Conservation (phyloP, 192 early-diverging fungal genomes). For the Globomyces pollinis-pini region DNA sequence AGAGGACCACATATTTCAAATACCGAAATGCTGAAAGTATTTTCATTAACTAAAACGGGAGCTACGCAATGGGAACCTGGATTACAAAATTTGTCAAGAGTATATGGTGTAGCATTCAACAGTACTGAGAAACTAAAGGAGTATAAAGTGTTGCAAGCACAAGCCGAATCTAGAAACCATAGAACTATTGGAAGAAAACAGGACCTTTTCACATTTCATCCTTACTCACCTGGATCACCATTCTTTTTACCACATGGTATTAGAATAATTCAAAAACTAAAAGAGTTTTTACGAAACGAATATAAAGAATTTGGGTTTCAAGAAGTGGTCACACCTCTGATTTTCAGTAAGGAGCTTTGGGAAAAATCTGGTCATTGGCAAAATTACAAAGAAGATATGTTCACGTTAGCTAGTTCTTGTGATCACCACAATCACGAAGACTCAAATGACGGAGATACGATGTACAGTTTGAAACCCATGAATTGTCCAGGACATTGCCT, state of each 20-base stretch:
- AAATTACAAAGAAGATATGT: slow-evolving; percentile 95
- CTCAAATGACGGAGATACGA: slow-evolving; percentile 66
- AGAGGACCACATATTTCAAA: slow-evolving; percentile 70
- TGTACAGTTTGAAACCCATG: slow-evolving; percentile 96
- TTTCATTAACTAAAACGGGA: slow-evolving; percentile 50
- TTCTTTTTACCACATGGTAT: slow-evolving; percentile 53
- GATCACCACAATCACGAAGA: slow-evolving; percentile 19
- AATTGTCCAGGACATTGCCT: slow-evolving; percentile 96
- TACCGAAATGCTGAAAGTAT: slow-evolving; percentile 47
- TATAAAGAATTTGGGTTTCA: slow-evolving; percentile 72
- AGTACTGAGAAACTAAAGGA: slow-evolving; percentile 39
- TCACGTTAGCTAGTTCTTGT: slow-evolving; percentile 32
- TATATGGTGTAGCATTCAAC: slow-evolving; percentile 68
- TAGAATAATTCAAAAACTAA: slow-evolving; percentile 71
- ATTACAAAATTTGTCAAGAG: slow-evolving; percentile 43
- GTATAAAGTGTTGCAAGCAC: slow-evolving; percentile 41
- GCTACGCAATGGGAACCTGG: slow-evolving; percentile 47
- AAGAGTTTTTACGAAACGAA: slow-evolving; percentile 65
- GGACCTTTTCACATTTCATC: slow-evolving; percentile 29
- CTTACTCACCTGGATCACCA: slow-evolving; percentile 36
- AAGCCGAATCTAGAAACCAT: slow-evolving; percentile 51
- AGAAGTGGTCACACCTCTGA: slow-evolving; percentile 85
- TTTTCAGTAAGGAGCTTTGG: slow-evolving; percentile 91
- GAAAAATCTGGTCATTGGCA: slow-evolving; percentile 92
- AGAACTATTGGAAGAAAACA: slow-evolving; percentile 39